These are phyloP conservation scores for Incumbomyces delicatus DNA, from an alignment of 2,329 filamentous ascomycete genomes.

Conservation along the genomic window DNA sequence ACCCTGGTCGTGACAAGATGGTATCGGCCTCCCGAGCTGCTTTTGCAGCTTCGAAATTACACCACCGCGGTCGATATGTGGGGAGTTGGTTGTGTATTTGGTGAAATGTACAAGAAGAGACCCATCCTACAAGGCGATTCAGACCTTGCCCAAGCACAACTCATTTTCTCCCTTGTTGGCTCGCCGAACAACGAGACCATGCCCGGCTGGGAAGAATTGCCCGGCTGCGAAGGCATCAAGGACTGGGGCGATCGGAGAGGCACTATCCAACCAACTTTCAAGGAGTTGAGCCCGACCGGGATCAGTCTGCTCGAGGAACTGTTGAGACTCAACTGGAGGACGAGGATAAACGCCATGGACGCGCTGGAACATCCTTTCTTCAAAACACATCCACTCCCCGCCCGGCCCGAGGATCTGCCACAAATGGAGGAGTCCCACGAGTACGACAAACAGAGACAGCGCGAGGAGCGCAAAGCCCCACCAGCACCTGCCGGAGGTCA, in stretches of 20 bases:
- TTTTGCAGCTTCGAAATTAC: conserved; percentile 79
- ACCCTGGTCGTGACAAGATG: conserved; percentile 93
- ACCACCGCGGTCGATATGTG: conserved; percentile 98
- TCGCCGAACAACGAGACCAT: conserved; percentile 82
- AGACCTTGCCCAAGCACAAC: conserved; percentile 78
- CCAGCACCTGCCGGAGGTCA: conserved; percentile 87
- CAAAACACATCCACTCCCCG: conserved; percentile 64
- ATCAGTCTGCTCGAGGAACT: conserved; percentile 74
- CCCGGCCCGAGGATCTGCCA: conserved; percentile 77
- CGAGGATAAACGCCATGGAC: conserved; percentile 84
- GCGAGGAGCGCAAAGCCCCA: conserved; percentile 71
- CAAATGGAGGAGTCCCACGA: conserved; percentile 92
- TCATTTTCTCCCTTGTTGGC: conserved; percentile 89
- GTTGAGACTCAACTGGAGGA: conserved; percentile 78
- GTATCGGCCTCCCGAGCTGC: conserved; percentile 89
- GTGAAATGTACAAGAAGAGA: conserved; percentile 90
- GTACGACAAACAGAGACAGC: conserved; percentile 83
- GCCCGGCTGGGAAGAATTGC: conserved; percentile 79
- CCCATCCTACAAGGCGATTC: conserved; percentile 86
- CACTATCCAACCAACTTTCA: conserved; percentile 62
- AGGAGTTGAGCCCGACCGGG: conserved; percentile 58
- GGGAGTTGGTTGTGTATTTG: conserved; percentile 98
- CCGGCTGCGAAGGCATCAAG: conserved; percentile 66
- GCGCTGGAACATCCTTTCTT: conserved; percentile 91
- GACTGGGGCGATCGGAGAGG: conserved; percentile 51